Conservation (phyloP, 331 rosid genomes). For the Rosa hybrid region DNA sequence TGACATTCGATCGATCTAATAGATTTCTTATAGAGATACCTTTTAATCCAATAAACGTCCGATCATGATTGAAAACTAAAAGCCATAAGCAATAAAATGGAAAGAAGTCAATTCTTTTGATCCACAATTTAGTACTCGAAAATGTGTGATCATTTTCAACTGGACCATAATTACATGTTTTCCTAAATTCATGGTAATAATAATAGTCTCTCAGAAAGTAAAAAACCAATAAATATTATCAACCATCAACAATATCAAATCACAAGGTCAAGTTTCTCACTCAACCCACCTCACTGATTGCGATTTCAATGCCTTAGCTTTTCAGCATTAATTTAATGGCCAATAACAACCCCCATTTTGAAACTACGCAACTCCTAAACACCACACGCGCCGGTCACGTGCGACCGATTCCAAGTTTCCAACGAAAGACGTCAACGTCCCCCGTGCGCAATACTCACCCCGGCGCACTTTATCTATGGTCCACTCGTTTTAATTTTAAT, state of each 20-base stretch:
- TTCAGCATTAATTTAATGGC: constrained; percentile 33
- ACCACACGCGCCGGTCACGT: neutral
- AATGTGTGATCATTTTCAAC: neutral
- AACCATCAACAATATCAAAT: neutral
- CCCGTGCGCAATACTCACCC: constrained; percentile 52
- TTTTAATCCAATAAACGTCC: too few species aligned
- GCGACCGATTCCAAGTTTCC: neutral
- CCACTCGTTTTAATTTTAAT: neutral
- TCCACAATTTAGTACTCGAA: too few species aligned
- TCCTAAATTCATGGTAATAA: neutral
- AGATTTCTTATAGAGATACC: too few species aligned
- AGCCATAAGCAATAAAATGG: too few species aligned
- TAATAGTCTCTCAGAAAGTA: neutral
- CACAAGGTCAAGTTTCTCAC: constrained; percentile 24
- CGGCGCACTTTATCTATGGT: constrained; percentile 19
- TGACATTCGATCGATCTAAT: too few species aligned
- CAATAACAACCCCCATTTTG: constrained; percentile 1
- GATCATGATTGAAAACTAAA: neutral
- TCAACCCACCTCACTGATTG: constrained; percentile 38
- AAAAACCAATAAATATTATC: neutral
- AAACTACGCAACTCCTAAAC: constrained; percentile 14
- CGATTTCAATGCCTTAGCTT: constrained; percentile 37
- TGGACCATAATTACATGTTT: neutral
- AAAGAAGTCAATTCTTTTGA: too few species aligned
- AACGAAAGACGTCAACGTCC: constrained; percentile 15